Base-by-base conservation (phyloP, 2,329 filamentous ascomycete species). In the Elsinoe fawcettii region DNA sequence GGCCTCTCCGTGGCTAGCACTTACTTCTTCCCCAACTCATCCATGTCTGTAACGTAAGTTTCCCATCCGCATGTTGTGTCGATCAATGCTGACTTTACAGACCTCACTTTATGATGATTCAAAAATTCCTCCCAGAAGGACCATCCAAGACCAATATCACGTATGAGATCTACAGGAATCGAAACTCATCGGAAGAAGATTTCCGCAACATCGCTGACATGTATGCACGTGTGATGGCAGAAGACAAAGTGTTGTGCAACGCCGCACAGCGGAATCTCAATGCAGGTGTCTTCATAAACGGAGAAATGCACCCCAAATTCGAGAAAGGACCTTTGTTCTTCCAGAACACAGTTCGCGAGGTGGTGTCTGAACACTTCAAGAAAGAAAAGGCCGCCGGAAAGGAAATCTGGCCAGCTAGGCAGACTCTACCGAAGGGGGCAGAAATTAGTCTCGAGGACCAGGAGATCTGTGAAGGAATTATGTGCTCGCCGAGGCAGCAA, bases 141-240 rank as follows among this genome's bases (percentile, higher is more conserved):
- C 72, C 82, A 0, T 73, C 69, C 32, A 75, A 69, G 43, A 79
- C 77, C 1, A 71, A 73, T 39, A 84, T 86, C 78, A 74, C 75
- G 58, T 85, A 85, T 67, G 80, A 86, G 65, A 77, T 85, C 51
- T 85, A 77, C 73, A 75, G 80, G 59, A 80, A 85, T 74, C 82
- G 80, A 66, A 71, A 79, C 65, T 77, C 81, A 3, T 75, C 73
- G 16, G 78, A 84, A 14, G 77, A 78, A 23, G 77, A 83, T 59
- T 85, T 85, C 65, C 69, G 74, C 14, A 68, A 74, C 56, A 81
- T 85, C 67, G 77, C 75, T 66, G 69, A 79, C 46, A 80, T 84
- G 63, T 85, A 84, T 73, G 81, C 81, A 68, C 78, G 79, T 37
- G 77, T 86, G 67, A 80, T 85, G 78, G 74, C 75, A 1, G 83